Percentiles rank a stretch among this genome's conserved stretches.
Evolutionary conservation across 305 asterid genomes (phyloP).

Genomic region (Fraxinus platypoda): DNA sequence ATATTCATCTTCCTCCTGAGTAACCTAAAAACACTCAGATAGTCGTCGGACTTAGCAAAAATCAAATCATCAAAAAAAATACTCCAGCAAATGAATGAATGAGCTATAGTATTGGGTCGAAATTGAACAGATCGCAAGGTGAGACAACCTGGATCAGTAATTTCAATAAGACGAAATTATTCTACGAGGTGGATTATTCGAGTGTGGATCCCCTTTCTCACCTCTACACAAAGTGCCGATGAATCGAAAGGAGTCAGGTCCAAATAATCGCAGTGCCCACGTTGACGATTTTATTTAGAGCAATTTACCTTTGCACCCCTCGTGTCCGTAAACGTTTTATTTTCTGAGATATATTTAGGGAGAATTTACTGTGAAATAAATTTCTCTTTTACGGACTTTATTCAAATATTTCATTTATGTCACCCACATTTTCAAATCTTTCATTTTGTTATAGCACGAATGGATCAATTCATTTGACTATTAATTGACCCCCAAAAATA

Average conservation of each 20-base stretch:
- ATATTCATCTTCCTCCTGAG: slow-evolving; percentile 33
- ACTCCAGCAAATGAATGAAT: neutral
- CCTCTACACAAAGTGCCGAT: neutral
- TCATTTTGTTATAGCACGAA: no score
- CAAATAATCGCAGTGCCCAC: no score
- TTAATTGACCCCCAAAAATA: no score
- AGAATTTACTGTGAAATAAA: no score
- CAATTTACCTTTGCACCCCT: no score
- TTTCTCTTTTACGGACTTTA: no score
- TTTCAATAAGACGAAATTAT: neutral
- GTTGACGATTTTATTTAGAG: no score
- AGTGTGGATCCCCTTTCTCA: neutral
- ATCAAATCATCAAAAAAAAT: neutral
- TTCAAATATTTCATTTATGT: no score
- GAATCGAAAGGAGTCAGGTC: neutral
- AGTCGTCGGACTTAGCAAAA: slow-evolving; percentile 12
- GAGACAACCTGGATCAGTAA: neutral
- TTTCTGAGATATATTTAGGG: no score
- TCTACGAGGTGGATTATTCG: neutral
- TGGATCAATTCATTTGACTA: no score
- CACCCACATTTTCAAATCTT: no score
- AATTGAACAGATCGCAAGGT: neutral
- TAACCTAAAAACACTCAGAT: slow-evolving; percentile 18
- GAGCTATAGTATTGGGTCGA: neutral
- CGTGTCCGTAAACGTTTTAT: no score